These are phyloP conservation scores for Candida parachauliodes DNA, from an alignment of 805 yeast species.

Conservation along the genomic window DNA sequence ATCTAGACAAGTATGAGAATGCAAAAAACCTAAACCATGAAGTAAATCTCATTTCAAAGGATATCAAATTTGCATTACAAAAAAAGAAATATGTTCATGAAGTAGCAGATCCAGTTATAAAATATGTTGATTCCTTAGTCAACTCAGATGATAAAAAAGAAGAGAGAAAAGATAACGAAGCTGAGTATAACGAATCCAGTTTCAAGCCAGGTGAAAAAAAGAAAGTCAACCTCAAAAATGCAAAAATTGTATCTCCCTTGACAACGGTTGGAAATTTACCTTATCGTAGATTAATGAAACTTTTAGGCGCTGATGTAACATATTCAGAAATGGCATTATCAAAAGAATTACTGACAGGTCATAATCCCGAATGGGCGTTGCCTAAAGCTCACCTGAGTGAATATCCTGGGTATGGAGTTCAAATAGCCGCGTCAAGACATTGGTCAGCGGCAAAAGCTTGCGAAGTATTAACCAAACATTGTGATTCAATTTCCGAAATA, in stretches of 20 bases:
- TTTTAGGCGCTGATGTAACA: conserved; percentile 88
- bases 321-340: conserved; percentile 94
- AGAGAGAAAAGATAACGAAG: conserved; percentile 34
- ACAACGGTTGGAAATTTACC: conserved; percentile 98
- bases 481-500: conserved; percentile 68
- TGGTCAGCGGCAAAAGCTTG: conserved; percentile 94
- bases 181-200: conserved; percentile 71
- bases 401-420: conserved; percentile 87
- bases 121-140: conserved; percentile 61
- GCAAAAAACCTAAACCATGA: conserved; percentile 46
- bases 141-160: conserved; percentile 38
- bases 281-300: conserved; percentile 86
- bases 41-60: conserved; percentile 56
- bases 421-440: conserved; percentile 84
- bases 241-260: conserved; percentile 89
- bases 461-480: conserved; percentile 63
- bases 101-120: conserved; percentile 53
- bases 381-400: conserved; percentile 85
- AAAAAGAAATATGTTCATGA: conserved; percentile 60
- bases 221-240: conserved; percentile 58
- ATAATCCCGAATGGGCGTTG: conserved; percentile 95
- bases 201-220: conserved; percentile 81
- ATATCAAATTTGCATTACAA: conserved; percentile 46
- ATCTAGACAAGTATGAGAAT: conserved; percentile 26
- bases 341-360: conserved; percentile 82